A percentile compares a stretch with the other conserved stretches of the same genome.
Evolutionary conservation across 805 yeast species (phyloP).

Genomic region (Starmera quercuum): DNA sequence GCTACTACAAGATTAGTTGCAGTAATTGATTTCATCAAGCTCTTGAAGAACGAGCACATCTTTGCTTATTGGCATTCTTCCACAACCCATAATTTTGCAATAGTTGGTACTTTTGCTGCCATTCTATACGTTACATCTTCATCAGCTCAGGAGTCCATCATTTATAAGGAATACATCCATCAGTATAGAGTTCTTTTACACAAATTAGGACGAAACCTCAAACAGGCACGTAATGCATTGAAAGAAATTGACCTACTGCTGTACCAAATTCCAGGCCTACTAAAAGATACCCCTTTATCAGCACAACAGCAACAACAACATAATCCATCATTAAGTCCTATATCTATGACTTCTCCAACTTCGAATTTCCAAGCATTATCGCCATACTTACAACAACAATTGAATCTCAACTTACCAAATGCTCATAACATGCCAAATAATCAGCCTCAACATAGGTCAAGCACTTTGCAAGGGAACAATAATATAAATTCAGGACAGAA

Average conservation of each 20-base stretch:
- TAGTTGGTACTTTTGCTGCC: conserved; percentile 86
- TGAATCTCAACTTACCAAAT: conserved; percentile 4
- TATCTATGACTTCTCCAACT: conserved; percentile 7
- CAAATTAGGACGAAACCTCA: conserved; percentile 69
- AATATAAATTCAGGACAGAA: no score
- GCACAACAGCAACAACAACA: conserved; percentile 4
- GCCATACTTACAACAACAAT: conserved; percentile 6
- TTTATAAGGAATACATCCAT: conserved; percentile 60
- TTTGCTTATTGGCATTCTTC: conserved; percentile 89
- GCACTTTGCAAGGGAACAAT: not conserved
- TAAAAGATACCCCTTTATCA: conserved; percentile 16
- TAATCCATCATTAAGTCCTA: conserved; percentile 6
- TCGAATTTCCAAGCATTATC: conserved; percentile 9
- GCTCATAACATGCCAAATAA: conserved; percentile 13
- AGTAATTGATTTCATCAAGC: conserved; percentile 70
- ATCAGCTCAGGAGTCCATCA: conserved; percentile 51
- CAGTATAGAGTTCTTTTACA: conserved; percentile 73
- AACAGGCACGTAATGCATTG: conserved; percentile 70
- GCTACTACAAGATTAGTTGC: conserved; percentile 79
- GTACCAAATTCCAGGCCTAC: conserved; percentile 66
- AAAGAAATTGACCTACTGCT: conserved; percentile 64
- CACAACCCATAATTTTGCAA: conserved; percentile 67
- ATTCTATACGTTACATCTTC: conserved; percentile 64
- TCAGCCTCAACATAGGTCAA: conserved; percentile 4
- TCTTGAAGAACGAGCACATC: conserved; percentile 72